phyloP scores from a whole-genome alignment of 768 basidiomycete genomes.

The Suillus luteus region DNA sequence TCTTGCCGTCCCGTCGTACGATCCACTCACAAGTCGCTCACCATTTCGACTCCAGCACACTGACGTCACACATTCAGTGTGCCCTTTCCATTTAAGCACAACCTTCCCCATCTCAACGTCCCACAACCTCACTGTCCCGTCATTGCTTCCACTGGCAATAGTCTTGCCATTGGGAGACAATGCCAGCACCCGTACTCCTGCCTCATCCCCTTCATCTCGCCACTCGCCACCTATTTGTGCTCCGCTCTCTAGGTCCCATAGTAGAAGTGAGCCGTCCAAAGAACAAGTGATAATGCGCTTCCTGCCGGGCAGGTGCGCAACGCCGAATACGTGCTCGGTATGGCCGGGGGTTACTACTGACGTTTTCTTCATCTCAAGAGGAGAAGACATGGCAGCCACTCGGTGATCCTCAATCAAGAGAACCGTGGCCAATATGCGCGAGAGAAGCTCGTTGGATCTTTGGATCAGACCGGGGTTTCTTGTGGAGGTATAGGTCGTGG shows the following conservation, averaged over 20 bases:
- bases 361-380: too few species aligned
- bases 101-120: slow-evolving; percentile 24
- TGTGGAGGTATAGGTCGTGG: not conserved
- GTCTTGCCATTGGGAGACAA: not conserved
- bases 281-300: slow-evolving; percentile 14
- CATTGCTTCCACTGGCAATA: slow-evolving; percentile 10
- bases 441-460: not conserved
- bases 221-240: slow-evolving; percentile 17
- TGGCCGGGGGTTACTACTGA: not conserved
- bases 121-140: slow-evolving; percentile 26
- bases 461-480: not conserved
- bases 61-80: slow-evolving; percentile 24
- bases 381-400: not conserved
- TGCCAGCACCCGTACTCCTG: too few species aligned
- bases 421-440: not conserved
- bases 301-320: not conserved
- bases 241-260: slow-evolving; percentile 25
- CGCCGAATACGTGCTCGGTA: not conserved
- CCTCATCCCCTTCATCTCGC: too few species aligned
- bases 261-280: slow-evolving; percentile 13
- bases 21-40: not conserved
- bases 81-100: slow-evolving; percentile 18
- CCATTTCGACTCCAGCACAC: slow-evolving; percentile 26
- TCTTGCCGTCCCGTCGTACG: not conserved
- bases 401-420: not conserved